phyloP scores from a whole-genome alignment of 805 yeast species.

The Pichia rugopelliculosa region DNA sequence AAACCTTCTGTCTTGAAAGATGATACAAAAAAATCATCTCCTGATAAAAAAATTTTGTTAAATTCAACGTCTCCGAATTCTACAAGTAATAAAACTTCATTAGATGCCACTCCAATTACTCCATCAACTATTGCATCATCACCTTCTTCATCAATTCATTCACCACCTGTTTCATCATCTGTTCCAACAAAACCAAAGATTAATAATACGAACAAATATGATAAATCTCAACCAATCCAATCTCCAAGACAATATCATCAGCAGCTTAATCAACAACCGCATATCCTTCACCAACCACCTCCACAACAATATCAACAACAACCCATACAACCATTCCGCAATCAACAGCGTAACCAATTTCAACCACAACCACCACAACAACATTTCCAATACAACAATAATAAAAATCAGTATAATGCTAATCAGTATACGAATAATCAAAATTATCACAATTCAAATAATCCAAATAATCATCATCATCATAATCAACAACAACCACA shows the following conservation, averaged over 20 bases:
- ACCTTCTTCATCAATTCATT: background rate
- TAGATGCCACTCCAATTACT: background rate
- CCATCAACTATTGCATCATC: background rate
- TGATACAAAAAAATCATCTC: background rate
- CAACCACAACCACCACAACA: slow-evolving; percentile 3
- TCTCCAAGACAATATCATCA: background rate
- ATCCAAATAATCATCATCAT: background rate
- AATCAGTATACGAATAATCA: background rate
- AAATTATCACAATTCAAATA: background rate
- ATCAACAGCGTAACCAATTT: background rate
- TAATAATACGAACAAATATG: background rate
- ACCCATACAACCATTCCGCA: background rate
- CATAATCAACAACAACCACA: slow-evolving; percentile 1
- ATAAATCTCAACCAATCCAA: background rate
- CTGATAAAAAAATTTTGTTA: background rate
- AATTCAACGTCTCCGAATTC: background rate
- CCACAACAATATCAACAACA: slow-evolving; percentile 4
- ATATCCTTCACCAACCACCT: background rate
- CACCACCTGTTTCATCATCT: background rate
- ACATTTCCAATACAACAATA: background rate
- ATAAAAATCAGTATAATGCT: background rate
- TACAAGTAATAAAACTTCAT: background rate
- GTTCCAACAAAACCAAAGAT: background rate
- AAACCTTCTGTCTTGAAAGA: background rate
- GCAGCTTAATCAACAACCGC: background rate